Evolutionary conservation across 106 monocot genomes (phyloP), one percentile per base, ranked within the genome.

Genomic region (Apostasia shenzhenica): DNA sequence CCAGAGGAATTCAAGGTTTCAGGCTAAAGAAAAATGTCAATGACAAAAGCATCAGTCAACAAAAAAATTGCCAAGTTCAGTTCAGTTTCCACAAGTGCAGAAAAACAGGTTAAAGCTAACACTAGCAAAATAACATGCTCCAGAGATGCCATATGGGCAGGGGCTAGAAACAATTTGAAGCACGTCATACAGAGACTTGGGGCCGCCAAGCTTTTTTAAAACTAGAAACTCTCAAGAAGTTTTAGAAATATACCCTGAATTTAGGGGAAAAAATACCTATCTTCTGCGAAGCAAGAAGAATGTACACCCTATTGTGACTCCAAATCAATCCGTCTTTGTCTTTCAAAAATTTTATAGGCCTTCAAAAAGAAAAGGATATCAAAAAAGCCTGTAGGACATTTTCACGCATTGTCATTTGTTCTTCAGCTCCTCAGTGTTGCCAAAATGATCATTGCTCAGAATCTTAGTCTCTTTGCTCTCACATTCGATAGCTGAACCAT

Each of bases 241-340:
- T 26, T 26, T 26, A 26, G 26, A 26, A 26, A 26, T 26, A 37
- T 47, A 65, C 12, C 26, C 14, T 5, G 43, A 65, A 65, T 48
- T 65, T 48, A 65, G 65, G 48, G 44, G 45, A 37, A 49, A 48
- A 65, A 48, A 65, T 65, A 65, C 65, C 65, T 65, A 47, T 65
- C 48, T 26, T 65, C 48, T 26, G 46, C 65, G 48, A 48, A 38
- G 47, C 37, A 26, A 26, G 65, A 65, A 62, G 65, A 65, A 65
- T 65, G 65, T 65, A 65, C 65, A 65, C 47, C 48, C 14, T 65
- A 26, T 37, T 48, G n/a, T 65, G 43, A 65, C 65, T 26, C 46
- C 65, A 49, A 65, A 48, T 65, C 48, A 5, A 50, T 50, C 65
- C 65, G 42, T 43, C 48, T 14, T 6, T 65, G 8, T 49, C 47